Evolutionary conservation across 768 basidiomycete species (phyloP).

Genomic region (Auricularia auricula-judae): DNA sequence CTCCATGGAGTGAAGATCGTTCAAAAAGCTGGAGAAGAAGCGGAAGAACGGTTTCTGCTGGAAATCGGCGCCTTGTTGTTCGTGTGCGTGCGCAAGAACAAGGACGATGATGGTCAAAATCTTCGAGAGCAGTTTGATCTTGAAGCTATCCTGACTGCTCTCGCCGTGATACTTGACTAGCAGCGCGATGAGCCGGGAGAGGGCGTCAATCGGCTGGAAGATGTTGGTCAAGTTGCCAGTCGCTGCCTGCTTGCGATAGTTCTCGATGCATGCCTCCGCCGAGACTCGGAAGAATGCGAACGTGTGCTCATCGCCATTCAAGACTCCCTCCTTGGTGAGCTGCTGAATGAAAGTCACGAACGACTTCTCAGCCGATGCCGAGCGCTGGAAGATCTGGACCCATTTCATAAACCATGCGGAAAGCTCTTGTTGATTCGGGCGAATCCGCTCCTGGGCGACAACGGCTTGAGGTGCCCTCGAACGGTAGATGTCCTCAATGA

Average conservation of each 20-base stretch:
- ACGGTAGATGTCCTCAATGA: conserved; percentile 77
- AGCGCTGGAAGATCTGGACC: conserved; percentile 89
- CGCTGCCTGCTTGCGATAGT: conserved; percentile 61
- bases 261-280: conserved; percentile 85
- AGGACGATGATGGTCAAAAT: conserved; percentile 96
- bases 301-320: conserved; percentile 91
- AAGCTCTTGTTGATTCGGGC: conserved; percentile 23
- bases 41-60: conserved; percentile 97
- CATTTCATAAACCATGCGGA: conserved; percentile 86
- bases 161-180: conserved; percentile 99
- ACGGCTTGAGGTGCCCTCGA: conserved; percentile 39
- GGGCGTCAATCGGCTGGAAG: conserved; percentile 90
- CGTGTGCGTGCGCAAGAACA: conserved; percentile 88
- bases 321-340: conserved; percentile 89
- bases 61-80: conserved; percentile 85
- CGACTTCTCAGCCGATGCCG: conserved; percentile 82
- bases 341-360: conserved; percentile 97
- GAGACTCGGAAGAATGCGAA: conserved; percentile 98
- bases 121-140: conserved; percentile 93
- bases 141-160: conserved; percentile 90
- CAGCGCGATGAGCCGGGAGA: conserved; percentile 89
- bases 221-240: conserved; percentile 55
- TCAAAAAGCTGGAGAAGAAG: conserved; percentile 93
- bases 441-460: conserved; percentile 6
- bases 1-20: conserved; percentile 83